Evolutionary conservation across 495 filamentous ascomycete genomes (phyloP), one percentile per base, ranked within the genome.

Genomic region (Xylona heveae): DNA sequence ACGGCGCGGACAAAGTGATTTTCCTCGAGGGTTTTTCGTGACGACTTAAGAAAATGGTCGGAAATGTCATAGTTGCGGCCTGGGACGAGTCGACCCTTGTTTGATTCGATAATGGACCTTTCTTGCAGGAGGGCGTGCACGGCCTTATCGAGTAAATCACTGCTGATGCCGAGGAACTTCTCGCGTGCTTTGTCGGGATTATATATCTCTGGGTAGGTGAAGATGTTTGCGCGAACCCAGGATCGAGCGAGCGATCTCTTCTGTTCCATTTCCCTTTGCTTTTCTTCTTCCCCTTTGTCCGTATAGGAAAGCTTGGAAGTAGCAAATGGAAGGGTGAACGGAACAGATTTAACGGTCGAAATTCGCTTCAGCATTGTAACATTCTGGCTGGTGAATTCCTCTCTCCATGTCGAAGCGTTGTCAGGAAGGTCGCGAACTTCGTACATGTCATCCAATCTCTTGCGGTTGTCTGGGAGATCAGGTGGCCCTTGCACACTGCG

Each of bases 201-300:
- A 42, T 65, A 74, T 2, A 47, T 50, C 9, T 57, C 48, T 13
- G 62, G 53, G 5, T 61, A 56, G 0, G 69, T 66, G 19, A 66
- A 38, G 23, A 63, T 49, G 24, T 65, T 65, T 14, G 71, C 64
- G 19, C 70, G 62, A 24, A 72, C 52, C 64, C 62, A 73, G n/a
- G 67, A 63, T n/a, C n/a, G n/a, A n/a, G n/a, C n/a, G n/a, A n/a
- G n/a, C n/a, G n/a, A n/a, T n/a, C n/a, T n/a, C n/a, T n/a, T n/a
- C n/a, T n/a, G n/a, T n/a, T n/a, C n/a, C n/a, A n/a, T n/a, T n/a
- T n/a, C n/a, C n/a, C n/a, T n/a, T n/a, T n/a, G n/a, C n/a, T n/a
- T n/a, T n/a, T n/a, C n/a, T n/a, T n/a, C n/a, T n/a, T n/a, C n/a
- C n/a, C n/a, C n/a, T n/a, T n/a, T n/a, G n/a, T n/a, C n/a, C n/a